Evolutionary conservation across 352 stramenopile genomes (phyloP).

Genomic region (Blastocystis sp.): DNA sequence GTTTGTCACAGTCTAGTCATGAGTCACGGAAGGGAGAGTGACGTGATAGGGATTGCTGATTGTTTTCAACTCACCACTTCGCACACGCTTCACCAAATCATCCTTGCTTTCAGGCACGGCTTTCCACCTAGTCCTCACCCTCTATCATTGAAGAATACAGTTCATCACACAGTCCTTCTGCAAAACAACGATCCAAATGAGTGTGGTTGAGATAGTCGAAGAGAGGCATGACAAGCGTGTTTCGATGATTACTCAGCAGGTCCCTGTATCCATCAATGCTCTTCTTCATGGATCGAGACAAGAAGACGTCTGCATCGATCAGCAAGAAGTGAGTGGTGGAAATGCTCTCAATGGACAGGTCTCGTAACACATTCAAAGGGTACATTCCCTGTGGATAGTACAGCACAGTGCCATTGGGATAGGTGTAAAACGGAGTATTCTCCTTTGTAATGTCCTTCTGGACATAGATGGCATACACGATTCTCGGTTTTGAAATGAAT

Average conservation of each 20-base stretch:
- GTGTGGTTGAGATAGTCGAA: not conserved
- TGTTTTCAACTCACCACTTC: not conserved
- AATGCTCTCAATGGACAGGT: constrained; percentile 42
- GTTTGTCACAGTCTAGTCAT: no score
- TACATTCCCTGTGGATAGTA: not conserved
- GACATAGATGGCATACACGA: not conserved
- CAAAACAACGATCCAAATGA: not conserved
- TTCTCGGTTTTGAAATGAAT: not conserved
- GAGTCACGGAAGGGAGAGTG: no score
- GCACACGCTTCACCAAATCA: not conserved
- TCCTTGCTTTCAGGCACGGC: not conserved
- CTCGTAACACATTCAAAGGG: constrained; percentile 35
- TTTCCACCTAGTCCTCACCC: not conserved
- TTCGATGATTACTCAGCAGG: not conserved
- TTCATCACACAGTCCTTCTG: not conserved
- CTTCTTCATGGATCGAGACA: not conserved
- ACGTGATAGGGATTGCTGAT: no score
- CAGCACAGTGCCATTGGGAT: not conserved
- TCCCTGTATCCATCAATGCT: not conserved
- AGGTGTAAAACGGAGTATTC: not conserved
- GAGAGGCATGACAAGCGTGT: not conserved
- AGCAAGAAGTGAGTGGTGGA: constrained; percentile 52
- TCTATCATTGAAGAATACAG: not conserved
- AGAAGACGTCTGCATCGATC: constrained; percentile 45
- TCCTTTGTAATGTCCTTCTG: not conserved